Evolutionary conservation across 2,329 filamentous ascomycete genomes (phyloP).

Genomic region (Botryotinia calthae): DNA sequence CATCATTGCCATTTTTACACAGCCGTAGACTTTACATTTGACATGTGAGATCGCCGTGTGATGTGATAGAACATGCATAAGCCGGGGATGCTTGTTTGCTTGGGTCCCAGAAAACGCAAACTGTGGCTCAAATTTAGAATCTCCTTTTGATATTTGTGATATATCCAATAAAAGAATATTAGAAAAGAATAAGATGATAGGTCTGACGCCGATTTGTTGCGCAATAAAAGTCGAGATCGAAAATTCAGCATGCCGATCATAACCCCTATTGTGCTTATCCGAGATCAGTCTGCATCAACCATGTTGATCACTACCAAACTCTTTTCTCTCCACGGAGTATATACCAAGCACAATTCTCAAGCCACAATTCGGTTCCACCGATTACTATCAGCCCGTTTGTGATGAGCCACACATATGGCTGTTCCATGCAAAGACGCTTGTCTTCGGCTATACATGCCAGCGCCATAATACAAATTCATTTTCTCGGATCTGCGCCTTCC

Average conservation of each 20-base stretch:
- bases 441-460: not conserved
- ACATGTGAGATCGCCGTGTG: not conserved
- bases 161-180: not conserved
- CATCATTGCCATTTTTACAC: not conserved
- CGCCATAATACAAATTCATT: no score
- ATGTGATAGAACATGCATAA: not conserved
- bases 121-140: not conserved
- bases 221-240: not conserved
- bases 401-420: constrained; percentile 7
- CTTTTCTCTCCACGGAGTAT: not conserved
- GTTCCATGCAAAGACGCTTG: not conserved
- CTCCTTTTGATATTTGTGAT: not conserved
- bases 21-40: not conserved
- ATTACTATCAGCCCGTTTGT: not conserved
- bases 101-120: not conserved
- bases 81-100: no score
- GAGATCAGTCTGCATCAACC: not conserved
- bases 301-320: not conserved
- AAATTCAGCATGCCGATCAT: not conserved
- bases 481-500: not conserved
- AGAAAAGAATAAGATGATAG: not conserved
- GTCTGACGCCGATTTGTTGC: not conserved
- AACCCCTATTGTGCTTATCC: constrained; percentile 9
- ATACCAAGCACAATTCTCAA: not conserved
- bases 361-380: not conserved